Conservation (phyloP, 2,329 filamentous ascomycete genomes). For the Xylariaceae sp. region DNA sequence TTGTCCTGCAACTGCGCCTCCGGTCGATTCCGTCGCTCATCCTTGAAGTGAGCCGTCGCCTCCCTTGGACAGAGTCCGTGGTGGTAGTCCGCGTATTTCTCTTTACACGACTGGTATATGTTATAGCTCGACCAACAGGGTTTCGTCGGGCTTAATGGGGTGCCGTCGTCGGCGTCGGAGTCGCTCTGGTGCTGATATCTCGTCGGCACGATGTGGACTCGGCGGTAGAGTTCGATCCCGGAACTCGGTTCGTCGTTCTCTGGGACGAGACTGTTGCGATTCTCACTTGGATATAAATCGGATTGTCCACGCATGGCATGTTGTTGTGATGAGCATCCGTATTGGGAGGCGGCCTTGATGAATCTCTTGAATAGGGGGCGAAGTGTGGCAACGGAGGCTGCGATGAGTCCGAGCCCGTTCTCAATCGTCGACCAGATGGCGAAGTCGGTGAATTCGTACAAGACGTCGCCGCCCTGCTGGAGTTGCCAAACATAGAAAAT, state of each 20-base stretch:
- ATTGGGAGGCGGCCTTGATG: slow-evolving; percentile 5
- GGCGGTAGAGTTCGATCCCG: background rate
- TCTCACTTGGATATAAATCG: background rate
- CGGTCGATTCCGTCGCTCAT: background rate
- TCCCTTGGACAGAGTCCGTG: slow-evolving; percentile 1
- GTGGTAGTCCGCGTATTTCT: background rate
- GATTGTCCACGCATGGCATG: slow-evolving; percentile 1
- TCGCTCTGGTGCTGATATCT: background rate
- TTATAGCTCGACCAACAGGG: slow-evolving; percentile 1
- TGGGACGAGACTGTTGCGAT: background rate
- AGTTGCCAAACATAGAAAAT: slow-evolving; percentile 39
- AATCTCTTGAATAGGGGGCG: slow-evolving; percentile 31
- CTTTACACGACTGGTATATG: background rate
- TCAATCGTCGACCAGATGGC: slow-evolving; percentile 43
- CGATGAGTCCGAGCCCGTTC: slow-evolving; percentile 37
- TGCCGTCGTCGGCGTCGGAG: background rate
- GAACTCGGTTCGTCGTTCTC: background rate
- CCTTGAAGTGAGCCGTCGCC: background rate
- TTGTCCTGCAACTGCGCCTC: background rate
- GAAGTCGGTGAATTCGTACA: slow-evolving; percentile 39
- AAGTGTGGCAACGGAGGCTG: slow-evolving; percentile 37
- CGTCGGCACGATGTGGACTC: background rate
- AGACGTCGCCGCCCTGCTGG: slow-evolving; percentile 33
- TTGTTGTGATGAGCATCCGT: background rate
- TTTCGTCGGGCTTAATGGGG: background rate